phyloP scores from a whole-genome alignment of 2,329 filamentous ascomycete species.

The Dothistroma septosporum region DNA sequence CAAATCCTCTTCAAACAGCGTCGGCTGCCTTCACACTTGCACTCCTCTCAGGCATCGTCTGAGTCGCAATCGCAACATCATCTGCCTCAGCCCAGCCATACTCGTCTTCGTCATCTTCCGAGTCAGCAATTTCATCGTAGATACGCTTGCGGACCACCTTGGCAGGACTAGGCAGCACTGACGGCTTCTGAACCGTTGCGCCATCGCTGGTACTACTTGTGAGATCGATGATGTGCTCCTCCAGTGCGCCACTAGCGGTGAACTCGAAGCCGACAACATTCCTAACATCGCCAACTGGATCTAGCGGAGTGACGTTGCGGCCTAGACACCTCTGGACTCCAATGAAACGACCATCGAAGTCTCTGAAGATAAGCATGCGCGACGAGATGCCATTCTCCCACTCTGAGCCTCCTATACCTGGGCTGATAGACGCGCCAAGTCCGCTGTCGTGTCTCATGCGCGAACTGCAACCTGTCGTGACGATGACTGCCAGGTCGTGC shows the following conservation, averaged over 20 bases:
- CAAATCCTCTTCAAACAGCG: neutral
- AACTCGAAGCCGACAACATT: slow-evolving; percentile 50
- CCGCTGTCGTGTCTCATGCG: slow-evolving; percentile 58
- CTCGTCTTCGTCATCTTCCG: slow-evolving; percentile 64
- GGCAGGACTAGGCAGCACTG: slow-evolving; percentile 5
- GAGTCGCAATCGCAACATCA: slow-evolving; percentile 44
- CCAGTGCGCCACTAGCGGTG: slow-evolving; percentile 41
- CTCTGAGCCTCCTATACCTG: slow-evolving; percentile 67
- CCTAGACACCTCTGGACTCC: slow-evolving; percentile 45
- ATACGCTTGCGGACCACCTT: slow-evolving; percentile 52
- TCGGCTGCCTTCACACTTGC: neutral
- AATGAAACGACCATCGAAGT: slow-evolving; percentile 52
- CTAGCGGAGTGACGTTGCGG: slow-evolving; percentile 30
- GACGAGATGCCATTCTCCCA: slow-evolving; percentile 78
- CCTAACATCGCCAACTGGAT: slow-evolving; percentile 40
- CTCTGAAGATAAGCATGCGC: slow-evolving; percentile 72
- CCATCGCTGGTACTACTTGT: slow-evolving; percentile 11
- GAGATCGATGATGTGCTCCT: slow-evolving; percentile 24
- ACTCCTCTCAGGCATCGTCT: slow-evolving; percentile 3
- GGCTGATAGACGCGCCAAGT: slow-evolving; percentile 63
- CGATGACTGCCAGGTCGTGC: slow-evolving; percentile 66
- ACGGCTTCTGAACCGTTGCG: neutral
- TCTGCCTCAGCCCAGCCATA: slow-evolving; percentile 68
- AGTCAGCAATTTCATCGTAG: slow-evolving; percentile 54
- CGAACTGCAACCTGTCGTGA: slow-evolving; percentile 78